These are phyloP conservation scores for Fusarium nematophilum DNA, from an alignment of 2,329 filamentous ascomycete genomes.

Conservation along the genomic window DNA sequence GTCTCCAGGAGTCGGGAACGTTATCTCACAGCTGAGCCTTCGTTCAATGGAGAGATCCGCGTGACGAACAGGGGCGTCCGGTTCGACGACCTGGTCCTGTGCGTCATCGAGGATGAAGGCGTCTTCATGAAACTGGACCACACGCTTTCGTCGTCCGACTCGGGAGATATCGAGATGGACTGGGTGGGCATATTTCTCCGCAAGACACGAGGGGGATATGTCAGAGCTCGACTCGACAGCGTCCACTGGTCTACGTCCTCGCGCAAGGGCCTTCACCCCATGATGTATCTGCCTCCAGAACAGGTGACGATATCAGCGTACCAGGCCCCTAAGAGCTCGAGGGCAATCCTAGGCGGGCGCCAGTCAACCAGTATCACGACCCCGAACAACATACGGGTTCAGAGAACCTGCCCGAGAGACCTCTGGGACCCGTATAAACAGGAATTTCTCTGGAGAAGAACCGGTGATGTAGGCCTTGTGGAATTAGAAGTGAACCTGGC, in stretches of 20 bases:
- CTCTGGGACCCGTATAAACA: neutral
- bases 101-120: neutral
- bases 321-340: too few species aligned
- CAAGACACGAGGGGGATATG: neutral
- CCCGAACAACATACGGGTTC: too few species aligned
- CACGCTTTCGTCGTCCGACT: too few species aligned
- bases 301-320: neutral
- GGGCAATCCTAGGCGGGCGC: too few species aligned
- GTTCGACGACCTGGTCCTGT: neutral
- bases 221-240: neutral
- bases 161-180: too few species aligned
- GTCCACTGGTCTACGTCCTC: too few species aligned
- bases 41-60: neutral
- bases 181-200: neutral
- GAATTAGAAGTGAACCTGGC: neutral
- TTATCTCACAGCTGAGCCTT: too few species aligned
- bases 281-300: neutral
- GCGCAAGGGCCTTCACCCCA: too few species aligned
- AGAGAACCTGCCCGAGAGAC: neutral
- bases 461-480: neutral
- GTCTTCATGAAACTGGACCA: neutral
- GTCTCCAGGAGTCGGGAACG: accelerated
- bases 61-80: neutral
- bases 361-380: too few species aligned
- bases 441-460: too few species aligned